Conservation (phyloP, 345 rosid species). For the Punica granatum region DNA sequence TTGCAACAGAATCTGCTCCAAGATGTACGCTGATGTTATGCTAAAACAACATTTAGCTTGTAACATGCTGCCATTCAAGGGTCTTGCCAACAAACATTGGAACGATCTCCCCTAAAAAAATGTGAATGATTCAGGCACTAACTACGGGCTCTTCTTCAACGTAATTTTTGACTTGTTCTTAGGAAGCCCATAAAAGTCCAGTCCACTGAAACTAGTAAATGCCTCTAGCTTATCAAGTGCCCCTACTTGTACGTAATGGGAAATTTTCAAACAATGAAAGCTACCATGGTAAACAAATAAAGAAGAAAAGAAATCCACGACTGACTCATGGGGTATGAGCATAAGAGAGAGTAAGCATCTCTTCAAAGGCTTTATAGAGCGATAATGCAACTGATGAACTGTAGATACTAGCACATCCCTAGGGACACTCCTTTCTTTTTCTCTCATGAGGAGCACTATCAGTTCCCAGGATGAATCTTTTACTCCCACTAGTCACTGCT, state of each 20-base stretch:
- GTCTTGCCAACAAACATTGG: constrained; percentile 86
- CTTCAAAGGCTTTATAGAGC: constrained; percentile 23
- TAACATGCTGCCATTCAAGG: constrained; percentile 13
- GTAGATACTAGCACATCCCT: constrained; percentile 79
- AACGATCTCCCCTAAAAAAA: constrained; percentile 71
- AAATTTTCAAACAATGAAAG: background rate
- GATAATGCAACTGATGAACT: constrained; percentile 20
- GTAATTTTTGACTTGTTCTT: constrained; percentile 72
- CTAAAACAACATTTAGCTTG: background rate
- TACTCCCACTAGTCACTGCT: constrained; percentile 91
- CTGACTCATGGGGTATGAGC: too few species aligned
- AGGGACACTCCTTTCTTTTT: constrained; percentile 63
- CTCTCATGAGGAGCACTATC: constrained; percentile 98
- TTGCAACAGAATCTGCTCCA: background rate
- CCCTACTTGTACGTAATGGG: constrained; percentile 49
- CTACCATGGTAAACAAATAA: background rate
- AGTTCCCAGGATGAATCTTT: constrained; percentile 84
- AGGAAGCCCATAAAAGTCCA: constrained; percentile 89
- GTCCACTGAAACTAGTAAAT: constrained; percentile 91
- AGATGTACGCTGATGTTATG: background rate
- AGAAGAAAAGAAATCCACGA: too few species aligned
- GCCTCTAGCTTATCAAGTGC: constrained; percentile 90
- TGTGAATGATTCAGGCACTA: constrained; percentile 60
- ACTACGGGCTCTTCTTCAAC: constrained; percentile 54
- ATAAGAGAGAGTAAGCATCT: constrained; percentile 8